These are phyloP conservation scores for Candida fluviatilis DNA, from an alignment of 805 yeast genomes.

Conservation along the genomic window DNA sequence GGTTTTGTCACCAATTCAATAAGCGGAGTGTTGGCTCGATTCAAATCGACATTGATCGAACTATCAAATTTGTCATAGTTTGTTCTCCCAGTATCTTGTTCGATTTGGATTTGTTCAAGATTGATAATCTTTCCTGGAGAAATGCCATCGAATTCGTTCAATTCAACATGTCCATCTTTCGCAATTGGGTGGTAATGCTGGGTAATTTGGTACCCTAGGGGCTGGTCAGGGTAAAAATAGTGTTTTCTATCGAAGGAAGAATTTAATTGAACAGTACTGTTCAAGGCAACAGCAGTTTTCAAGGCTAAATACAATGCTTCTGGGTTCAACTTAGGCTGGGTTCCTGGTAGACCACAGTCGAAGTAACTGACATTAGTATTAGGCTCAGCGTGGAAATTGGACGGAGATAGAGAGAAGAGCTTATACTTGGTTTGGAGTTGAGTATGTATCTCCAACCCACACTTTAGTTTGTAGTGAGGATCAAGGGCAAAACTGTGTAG, in stretches of 20 bases:
- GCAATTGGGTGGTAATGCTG: conserved; percentile 84
- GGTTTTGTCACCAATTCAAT: conserved; percentile 92
- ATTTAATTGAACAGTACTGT: conserved; percentile 48
- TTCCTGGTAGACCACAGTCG: conserved; percentile 88
- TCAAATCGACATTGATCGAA: conserved; percentile 61
- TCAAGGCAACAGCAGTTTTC: conserved; percentile 66
- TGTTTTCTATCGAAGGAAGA: conserved; percentile 91
- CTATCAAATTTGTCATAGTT: conserved; percentile 44
- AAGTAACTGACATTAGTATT: conserved; percentile 71
- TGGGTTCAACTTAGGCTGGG: conserved; percentile 78
- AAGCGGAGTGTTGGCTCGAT: conserved; percentile 80
- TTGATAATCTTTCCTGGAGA: conserved; percentile 44
- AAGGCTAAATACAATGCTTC: conserved; percentile 70
- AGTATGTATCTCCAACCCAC: conserved; percentile 93
- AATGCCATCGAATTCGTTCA: conserved; percentile 54
- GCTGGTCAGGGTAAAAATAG: conserved; percentile 95
- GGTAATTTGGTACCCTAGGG: conserved; percentile 92
- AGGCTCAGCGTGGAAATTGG: conserved; percentile 47
- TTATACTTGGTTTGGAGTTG: conserved; percentile 74
- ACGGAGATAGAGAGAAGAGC: conserved; percentile 63
- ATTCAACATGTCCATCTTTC: conserved; percentile 51
- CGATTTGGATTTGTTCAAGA: conserved; percentile 81
- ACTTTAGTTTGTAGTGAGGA: conserved; percentile 47
- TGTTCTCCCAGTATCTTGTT: conserved; percentile 92
- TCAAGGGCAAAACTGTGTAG: conserved; percentile 78